These are phyloP conservation scores for Agaricus subrufescens DNA, from an alignment of 768 basidiomycete species.

Conservation along the genomic window DNA sequence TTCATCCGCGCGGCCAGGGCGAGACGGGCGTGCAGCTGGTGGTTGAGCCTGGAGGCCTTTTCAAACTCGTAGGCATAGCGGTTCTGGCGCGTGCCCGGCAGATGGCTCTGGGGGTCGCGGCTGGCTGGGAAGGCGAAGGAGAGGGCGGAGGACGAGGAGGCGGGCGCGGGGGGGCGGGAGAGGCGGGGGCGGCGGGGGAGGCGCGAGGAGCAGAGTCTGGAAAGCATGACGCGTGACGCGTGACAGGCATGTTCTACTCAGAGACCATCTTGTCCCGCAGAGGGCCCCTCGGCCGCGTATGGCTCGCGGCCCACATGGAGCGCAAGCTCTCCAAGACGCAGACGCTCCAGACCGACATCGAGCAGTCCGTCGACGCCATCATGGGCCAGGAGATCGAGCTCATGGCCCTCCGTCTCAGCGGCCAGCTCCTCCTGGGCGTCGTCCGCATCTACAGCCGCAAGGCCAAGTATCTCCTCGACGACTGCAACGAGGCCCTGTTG, in stretches of 20 bases:
- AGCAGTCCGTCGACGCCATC: conserved; percentile 90
- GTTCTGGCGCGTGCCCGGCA: conserved; percentile 5
- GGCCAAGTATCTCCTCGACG: conserved; percentile 95
- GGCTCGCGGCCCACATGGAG: conserved; percentile 99
- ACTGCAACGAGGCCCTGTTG: conserved; percentile 93
- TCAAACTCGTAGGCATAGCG: conserved; percentile 5
- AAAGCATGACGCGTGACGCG: no score
- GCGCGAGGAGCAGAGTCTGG: background rate
- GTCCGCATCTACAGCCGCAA: conserved; percentile 97
- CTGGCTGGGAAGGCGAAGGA: background rate
- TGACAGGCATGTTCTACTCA: conserved; percentile 63
- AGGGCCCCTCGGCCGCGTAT: conserved; percentile 93
- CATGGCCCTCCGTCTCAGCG: conserved; percentile 95
- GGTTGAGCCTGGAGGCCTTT: background rate
- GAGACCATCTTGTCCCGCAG: conserved; percentile 92
- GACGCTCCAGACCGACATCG: conserved; percentile 92
- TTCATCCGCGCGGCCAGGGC: conserved; percentile 56
- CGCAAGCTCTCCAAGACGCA: conserved; percentile 95
- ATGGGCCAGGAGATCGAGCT: conserved; percentile 89
- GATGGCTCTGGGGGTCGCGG: background rate
- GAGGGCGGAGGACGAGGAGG: background rate
- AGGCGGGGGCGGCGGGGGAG: background rate
- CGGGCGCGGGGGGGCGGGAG: background rate
- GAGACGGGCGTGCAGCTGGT: conserved; percentile 33
- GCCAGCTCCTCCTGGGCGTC: conserved; percentile 93